These are phyloP conservation scores for Paramecium primaurelia DNA, from an alignment of 73 alveolate genomes.

Conservation along the genomic window DNA sequence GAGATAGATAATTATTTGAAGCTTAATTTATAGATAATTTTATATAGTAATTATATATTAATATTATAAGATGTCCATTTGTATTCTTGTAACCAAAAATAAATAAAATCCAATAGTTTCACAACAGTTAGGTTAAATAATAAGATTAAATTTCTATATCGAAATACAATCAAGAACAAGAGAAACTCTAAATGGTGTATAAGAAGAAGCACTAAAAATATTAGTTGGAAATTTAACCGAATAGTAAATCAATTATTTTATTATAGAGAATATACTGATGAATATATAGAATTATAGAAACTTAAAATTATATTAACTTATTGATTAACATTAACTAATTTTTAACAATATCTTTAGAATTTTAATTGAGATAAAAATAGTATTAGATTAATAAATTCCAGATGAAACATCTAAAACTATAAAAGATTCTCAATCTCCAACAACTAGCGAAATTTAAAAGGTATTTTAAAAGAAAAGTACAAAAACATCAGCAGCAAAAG, in stretches of 20 bases:
- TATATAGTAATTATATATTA: neutral
- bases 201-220: neutral
- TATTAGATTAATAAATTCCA: neutral
- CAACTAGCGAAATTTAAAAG: neutral
- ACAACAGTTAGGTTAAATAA: neutral
- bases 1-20: neutral
- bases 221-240: neutral
- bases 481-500: neutral
- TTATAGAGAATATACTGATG: constrained; percentile 18
- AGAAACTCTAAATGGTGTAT: neutral
- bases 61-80: constrained; percentile 20
- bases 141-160: constrained; percentile 3
- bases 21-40: neutral
- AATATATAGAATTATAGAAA: no score
- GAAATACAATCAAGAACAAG: neutral
- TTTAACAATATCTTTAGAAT: neutral
- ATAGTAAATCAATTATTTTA: neutral
- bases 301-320: no score
- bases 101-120: neutral
- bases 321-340: no score
- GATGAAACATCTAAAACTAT: neutral
- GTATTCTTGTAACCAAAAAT: constrained; percentile 9
- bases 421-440: neutral
- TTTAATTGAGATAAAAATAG: neutral
- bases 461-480: neutral